These are phyloP conservation scores for Haematococcus sp. DNA, from an alignment of 139 green algal genomes.

Conservation along the genomic window DNA sequence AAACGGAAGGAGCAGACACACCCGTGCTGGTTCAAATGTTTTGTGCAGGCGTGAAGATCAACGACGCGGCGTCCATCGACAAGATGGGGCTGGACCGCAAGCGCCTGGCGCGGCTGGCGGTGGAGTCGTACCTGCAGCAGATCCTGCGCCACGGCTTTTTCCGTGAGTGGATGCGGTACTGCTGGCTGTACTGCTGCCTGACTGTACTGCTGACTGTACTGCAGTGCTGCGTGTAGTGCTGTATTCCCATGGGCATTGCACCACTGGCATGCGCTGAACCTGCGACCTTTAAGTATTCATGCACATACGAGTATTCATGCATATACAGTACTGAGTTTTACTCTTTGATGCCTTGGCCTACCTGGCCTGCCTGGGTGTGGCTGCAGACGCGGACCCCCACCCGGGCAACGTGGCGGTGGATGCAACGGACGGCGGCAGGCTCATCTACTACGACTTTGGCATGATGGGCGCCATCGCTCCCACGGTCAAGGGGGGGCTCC, in stretches of 20 bases:
- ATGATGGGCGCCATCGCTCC: conserved; percentile 55
- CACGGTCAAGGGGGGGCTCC: conserved; percentile 65
- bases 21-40: too few relatives aligned
- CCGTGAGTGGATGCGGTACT: background rate
- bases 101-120: conserved; percentile 68
- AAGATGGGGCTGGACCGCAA: conserved; percentile 82
- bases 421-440: conserved; percentile 51
- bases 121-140: conserved; percentile 53
- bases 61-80: conserved; percentile 77
- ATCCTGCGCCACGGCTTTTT: conserved; percentile 58
- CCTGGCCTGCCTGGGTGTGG: too few relatives aligned
- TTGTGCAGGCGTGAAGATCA: conserved; percentile 86
- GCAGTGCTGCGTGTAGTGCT: too few relatives aligned
- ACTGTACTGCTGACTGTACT: too few relatives aligned
- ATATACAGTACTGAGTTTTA: too few relatives aligned
- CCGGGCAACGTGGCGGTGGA: conserved; percentile 97
- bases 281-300: too few relatives aligned
- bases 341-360: too few relatives aligned
- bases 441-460: conserved; percentile 98
- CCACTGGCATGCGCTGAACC: too few relatives aligned
- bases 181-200: too few relatives aligned
- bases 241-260: too few relatives aligned
- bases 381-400: conserved; percentile 37
- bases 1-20: too few relatives aligned
- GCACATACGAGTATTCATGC: too few relatives aligned